Evolutionary conservation across 2,329 filamentous ascomycete species (phyloP).

Genomic region (Bimuria novae-zelandiae): DNA sequence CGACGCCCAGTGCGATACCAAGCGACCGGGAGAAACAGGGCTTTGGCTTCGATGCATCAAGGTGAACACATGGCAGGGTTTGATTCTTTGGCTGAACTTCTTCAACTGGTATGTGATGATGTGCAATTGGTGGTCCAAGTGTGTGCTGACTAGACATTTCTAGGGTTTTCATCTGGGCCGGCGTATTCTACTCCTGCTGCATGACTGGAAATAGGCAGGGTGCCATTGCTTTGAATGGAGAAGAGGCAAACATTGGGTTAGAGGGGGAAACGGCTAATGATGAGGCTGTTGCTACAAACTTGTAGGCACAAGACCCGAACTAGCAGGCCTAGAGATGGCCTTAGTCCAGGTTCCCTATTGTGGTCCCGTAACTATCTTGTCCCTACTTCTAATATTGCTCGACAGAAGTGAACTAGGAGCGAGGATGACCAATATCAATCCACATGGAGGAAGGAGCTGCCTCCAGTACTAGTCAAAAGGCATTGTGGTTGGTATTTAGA

Average conservation of each 20-base stretch:
- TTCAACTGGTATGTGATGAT: neutral
- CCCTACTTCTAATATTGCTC: too few relatives aligned
- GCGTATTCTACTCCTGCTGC: conserved; percentile 1
- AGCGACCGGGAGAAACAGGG: neutral
- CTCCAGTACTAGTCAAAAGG: too few relatives aligned
- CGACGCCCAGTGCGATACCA: neutral
- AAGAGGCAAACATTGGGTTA: neutral
- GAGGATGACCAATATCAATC: too few relatives aligned
- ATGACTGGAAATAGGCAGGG: neutral
- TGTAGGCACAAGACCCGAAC: neutral
- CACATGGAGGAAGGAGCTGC: too few relatives aligned
- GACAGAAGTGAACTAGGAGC: too few relatives aligned
- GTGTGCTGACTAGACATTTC: neutral
- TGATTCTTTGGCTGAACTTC: neutral
- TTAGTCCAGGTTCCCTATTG: too few relatives aligned
- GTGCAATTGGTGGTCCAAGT: neutral
- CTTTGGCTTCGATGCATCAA: neutral
- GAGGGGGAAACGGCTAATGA: neutral
- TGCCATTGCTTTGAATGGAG: neutral
- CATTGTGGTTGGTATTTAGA: too few relatives aligned
- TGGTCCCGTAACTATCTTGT: too few relatives aligned
- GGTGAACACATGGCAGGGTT: neutral
- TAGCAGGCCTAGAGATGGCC: neutral
- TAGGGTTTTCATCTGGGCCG: neutral
- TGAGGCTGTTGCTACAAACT: neutral